Evolutionary conservation across 2,329 filamentous ascomycete genomes (phyloP).

Genomic region (Xylogone sp.): DNA sequence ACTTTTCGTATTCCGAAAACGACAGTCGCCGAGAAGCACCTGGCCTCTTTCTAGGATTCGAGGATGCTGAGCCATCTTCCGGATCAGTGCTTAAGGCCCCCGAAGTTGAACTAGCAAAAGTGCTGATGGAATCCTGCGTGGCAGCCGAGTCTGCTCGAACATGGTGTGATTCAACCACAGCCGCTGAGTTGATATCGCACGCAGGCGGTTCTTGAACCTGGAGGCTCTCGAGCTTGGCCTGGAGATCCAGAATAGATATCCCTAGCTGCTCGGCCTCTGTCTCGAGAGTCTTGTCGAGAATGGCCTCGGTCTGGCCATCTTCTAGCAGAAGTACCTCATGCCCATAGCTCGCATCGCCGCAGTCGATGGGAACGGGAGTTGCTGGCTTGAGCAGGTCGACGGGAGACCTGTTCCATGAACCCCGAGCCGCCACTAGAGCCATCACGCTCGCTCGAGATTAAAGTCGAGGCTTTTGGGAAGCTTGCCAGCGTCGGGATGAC

Average conservation of each 20-base stretch:
- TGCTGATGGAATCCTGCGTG: conserved; percentile 15
- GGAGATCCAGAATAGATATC: conserved; percentile 18
- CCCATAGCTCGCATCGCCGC: conserved; percentile 22
- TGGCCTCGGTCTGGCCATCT: conserved; percentile 18
- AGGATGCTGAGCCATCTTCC: conserved; percentile 1
- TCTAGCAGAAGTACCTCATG: conserved; percentile 26
- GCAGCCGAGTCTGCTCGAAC: conserved; percentile 20
- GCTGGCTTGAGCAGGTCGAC: background rate
- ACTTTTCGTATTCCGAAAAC: conserved; percentile 27
- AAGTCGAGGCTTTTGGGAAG: background rate
- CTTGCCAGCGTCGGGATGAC: background rate
- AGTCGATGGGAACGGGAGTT: conserved; percentile 12
- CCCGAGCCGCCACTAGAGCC: background rate
- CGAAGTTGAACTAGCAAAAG: conserved; percentile 21
- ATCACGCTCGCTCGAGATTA: background rate
- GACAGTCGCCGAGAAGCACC: conserved; percentile 19
- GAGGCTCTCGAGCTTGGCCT: conserved; percentile 8
- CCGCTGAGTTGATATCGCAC: conserved; percentile 18
- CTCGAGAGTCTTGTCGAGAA: conserved; percentile 18
- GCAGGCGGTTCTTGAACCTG: conserved; percentile 10
- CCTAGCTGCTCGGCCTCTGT: conserved; percentile 23
- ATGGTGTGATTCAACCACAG: conserved; percentile 17
- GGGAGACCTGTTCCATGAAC: background rate
- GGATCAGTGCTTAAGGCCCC: conserved; percentile 21
- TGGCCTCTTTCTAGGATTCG: conserved; percentile 12